Conservation (phyloP, 2,329 filamentous ascomycete species). For the Aspergillus viridinutans region DNA sequence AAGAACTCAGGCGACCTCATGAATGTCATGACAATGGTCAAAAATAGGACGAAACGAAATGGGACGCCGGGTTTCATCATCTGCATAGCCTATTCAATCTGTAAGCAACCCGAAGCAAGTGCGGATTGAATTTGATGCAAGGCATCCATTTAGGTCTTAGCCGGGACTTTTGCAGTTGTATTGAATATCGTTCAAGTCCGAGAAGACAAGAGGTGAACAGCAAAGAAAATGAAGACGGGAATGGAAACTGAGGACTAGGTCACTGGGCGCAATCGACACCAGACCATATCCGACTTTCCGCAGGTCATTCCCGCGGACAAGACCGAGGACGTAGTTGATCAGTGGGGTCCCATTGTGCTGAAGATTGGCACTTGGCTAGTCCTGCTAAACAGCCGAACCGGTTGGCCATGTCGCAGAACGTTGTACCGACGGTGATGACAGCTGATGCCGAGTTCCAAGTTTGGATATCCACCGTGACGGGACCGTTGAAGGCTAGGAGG, state of each 20-base stretch:
- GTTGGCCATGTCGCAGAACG: neutral
- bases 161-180: neutral
- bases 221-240: neutral
- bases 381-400: neutral
- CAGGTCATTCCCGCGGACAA: constrained; percentile 11
- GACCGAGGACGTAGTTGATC: constrained; percentile 12
- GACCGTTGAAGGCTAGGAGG: neutral
- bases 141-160: constrained; percentile 1
- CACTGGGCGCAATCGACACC: neutral
- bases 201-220: neutral
- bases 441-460: neutral
- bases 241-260: neutral
- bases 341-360: constrained; percentile 10
- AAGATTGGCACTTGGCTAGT: neutral
- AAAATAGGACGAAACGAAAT: neutral
- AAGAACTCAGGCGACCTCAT: constrained; percentile 1
- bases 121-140: constrained; percentile 1
- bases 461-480: neutral
- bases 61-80: neutral
- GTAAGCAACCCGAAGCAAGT: neutral
- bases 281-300: constrained; percentile 5
- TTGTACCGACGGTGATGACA: neutral
- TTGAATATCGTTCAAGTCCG: neutral
- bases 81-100: neutral
- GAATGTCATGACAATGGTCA: neutral